Conservation (phyloP, 768 basidiomycete species). For the Boletus subparvulus region DNA sequence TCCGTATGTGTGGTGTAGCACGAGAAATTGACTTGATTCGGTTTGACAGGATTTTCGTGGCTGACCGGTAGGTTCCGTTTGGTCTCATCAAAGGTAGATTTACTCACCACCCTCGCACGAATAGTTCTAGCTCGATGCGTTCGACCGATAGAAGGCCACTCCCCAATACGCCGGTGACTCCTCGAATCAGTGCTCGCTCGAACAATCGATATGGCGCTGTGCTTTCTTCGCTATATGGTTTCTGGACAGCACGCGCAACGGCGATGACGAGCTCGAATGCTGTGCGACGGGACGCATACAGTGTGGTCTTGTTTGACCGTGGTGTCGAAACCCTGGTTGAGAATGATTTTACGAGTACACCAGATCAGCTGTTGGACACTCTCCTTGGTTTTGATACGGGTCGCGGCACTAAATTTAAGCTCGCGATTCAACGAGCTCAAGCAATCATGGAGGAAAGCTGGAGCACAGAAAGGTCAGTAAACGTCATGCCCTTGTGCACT, state of each 20-base stretch:
- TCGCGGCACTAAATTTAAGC: conserved; percentile 45
- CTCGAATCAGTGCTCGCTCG: conserved; percentile 35
- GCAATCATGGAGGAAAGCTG: conserved; percentile 44
- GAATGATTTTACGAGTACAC: conserved; percentile 48
- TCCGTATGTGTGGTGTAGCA: rapidly evolving
- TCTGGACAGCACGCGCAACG: conserved; percentile 53
- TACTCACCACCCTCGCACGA: background rate
- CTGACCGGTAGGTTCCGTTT: conserved; percentile 40
- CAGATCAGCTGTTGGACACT: conserved; percentile 42
- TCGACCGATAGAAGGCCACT: conserved; percentile 44
- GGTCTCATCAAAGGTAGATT: background rate
- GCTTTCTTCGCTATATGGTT: conserved; percentile 51
- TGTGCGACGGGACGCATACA: conserved; percentile 53
- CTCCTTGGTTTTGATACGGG: conserved; percentile 34
- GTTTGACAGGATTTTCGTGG: conserved; percentile 49
- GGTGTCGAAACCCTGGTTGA: conserved; percentile 22
- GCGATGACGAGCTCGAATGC: conserved; percentile 31
- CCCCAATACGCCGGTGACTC: conserved; percentile 39
- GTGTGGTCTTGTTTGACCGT: conserved; percentile 48
- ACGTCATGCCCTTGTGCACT: background rate
- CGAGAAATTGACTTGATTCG: background rate
- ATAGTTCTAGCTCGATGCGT: conserved; percentile 54
- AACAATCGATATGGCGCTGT: conserved; percentile 60
- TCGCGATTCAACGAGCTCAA: conserved; percentile 40
- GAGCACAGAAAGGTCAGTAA: conserved; percentile 48